Percentiles rank a stretch among this genome's conserved stretches.
These are phyloP conservation scores for Eucalyptus marginata DNA, from an alignment of 345 rosid species.

Conservation along the genomic window DNA sequence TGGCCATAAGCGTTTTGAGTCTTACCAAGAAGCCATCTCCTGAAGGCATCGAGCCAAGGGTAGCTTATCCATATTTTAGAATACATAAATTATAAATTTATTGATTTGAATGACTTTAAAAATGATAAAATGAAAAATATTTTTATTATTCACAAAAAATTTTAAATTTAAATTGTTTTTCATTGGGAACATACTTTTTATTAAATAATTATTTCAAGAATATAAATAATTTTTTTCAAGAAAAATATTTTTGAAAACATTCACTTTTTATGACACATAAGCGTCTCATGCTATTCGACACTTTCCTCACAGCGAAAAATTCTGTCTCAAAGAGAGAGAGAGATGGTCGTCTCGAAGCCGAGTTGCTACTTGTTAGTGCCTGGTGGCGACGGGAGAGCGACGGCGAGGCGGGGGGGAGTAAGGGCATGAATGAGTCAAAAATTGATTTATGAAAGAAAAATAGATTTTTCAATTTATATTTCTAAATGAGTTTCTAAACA, in stretches of 20 bases:
- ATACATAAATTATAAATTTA: not conserved
- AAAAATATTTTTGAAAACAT: fast-evolving
- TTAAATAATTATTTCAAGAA: too few relatives aligned
- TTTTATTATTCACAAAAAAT: not conserved
- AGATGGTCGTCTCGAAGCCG: not conserved
- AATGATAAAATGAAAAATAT: not conserved
- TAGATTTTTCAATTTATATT: too few relatives aligned
- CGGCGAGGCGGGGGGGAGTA: too few relatives aligned
- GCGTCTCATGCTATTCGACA: too few relatives aligned
- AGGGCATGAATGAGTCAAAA: too few relatives aligned
- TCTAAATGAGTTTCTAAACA: too few relatives aligned
- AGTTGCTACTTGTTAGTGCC: not conserved
- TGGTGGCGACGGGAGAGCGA: not conserved
- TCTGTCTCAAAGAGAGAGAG: not conserved
- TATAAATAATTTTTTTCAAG: too few relatives aligned
- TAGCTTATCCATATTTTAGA: not conserved
- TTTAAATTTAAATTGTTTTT: not conserved
- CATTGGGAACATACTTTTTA: too few relatives aligned
- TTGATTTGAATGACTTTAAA: not conserved
- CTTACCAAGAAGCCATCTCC: not conserved
- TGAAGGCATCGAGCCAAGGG: not conserved
- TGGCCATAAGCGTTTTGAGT: not conserved
- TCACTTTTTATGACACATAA: not conserved
- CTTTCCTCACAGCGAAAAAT: not conserved
- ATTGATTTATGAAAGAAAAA: too few relatives aligned